phyloP scores from a whole-genome alignment of 306 rosid genomes.

The Inga leiocalycina region DNA sequence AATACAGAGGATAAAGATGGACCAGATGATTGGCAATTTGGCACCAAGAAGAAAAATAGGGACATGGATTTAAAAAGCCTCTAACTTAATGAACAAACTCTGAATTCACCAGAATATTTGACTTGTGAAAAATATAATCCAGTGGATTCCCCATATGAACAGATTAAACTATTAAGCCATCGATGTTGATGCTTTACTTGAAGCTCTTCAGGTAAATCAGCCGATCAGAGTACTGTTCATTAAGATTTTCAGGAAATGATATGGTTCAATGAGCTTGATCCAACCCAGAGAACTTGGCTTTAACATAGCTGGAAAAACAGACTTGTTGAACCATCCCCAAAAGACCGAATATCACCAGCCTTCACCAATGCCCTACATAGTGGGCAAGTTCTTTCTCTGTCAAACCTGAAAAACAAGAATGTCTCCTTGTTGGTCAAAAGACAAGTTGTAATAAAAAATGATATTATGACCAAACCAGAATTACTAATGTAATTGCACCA shows the following conservation, averaged over 20 bases:
- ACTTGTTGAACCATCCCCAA: slow-evolving; percentile 91
- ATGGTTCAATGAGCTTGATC: slow-evolving; percentile 26
- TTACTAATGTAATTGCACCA: background rate
- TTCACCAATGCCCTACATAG: slow-evolving; percentile 82
- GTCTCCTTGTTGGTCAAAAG: slow-evolving; percentile 8
- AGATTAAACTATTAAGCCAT: slow-evolving; percentile 12
- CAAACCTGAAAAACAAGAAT: slow-evolving; percentile 67
- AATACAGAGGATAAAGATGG: background rate
- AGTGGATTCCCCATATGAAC: slow-evolving; percentile 15
- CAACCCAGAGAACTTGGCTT: slow-evolving; percentile 21
- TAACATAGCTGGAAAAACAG: slow-evolving; percentile 73
- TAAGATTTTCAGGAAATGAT: slow-evolving; percentile 30
- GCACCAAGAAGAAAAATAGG: background rate
- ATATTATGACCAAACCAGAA: slow-evolving; percentile 18
- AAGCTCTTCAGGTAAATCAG: slow-evolving; percentile 23
- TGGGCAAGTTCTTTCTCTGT: slow-evolving; percentile 94
- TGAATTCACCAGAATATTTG: background rate
- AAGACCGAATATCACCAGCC: slow-evolving; percentile 71
- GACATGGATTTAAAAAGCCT: background rate
- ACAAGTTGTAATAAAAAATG: background rate
- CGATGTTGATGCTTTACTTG: slow-evolving; percentile 19
- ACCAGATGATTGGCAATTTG: background rate
- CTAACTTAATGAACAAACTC: slow-evolving; percentile 1
- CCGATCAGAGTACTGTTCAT: slow-evolving; percentile 19
- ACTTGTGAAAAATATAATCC: background rate